A percentile compares a stretch with the other conserved stretches of the same genome.
These are phyloP conservation scores for Termitomyces bulborhizus DNA, from an alignment of 768 basidiomycete genomes.

Conservation along the genomic window DNA sequence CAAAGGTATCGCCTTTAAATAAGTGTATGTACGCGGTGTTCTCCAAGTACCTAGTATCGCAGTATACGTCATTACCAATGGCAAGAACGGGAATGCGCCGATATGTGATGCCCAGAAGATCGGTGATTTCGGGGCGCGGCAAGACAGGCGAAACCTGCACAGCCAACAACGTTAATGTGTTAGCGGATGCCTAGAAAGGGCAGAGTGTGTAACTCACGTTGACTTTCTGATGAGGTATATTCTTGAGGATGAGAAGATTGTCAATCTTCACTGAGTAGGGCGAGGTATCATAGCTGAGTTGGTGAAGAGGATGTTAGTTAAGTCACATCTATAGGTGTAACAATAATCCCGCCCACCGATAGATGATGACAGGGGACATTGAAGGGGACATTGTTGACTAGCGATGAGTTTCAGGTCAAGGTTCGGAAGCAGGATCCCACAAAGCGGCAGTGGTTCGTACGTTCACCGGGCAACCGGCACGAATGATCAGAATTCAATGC, in stretches of 20 bases:
- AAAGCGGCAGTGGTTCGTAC: no score
- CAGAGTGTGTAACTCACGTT: constrained; percentile 26
- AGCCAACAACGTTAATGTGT: not conserved
- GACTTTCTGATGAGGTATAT: constrained; percentile 40
- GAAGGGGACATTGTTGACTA: constrained; percentile 1
- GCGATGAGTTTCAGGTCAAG: not conserved
- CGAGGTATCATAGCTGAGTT: constrained; percentile 42
- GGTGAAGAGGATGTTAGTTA: not conserved
- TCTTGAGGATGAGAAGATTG: constrained; percentile 42
- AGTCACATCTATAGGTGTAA: not conserved
- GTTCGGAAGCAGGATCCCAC: not conserved
- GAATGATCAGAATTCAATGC: not conserved
- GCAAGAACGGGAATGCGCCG: constrained; percentile 56
- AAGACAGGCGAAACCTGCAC: constrained; percentile 42
- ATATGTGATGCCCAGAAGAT: constrained; percentile 45
- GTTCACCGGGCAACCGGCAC: not conserved
- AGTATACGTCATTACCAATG: constrained; percentile 57
- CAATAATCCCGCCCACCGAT: constrained; percentile 29
- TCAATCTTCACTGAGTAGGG: constrained; percentile 48
- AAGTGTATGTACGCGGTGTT: not conserved
- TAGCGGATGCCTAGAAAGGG: not conserved
- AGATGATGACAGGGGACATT: constrained; percentile 31
- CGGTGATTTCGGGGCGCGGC: constrained; percentile 52
- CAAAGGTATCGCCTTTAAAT: not conserved
- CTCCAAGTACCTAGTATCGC: constrained; percentile 37